Evolutionary conservation across 306 rosid genomes (phyloP).

Genomic region (Echinosophora koreensis): DNA sequence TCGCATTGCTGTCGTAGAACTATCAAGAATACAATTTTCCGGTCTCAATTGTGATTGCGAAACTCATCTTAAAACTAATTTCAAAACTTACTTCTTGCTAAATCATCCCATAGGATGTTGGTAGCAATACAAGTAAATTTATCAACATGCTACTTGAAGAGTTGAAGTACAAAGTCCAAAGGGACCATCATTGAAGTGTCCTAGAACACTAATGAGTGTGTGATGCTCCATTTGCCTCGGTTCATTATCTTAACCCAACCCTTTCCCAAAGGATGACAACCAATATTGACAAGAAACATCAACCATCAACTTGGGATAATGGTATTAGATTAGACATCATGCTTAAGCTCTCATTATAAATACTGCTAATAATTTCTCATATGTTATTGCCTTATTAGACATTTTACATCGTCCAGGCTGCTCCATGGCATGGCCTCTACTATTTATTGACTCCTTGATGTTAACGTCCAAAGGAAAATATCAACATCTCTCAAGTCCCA

Average conservation of each 20-base stretch:
- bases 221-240: constrained; percentile 4
- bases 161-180: constrained; percentile 40
- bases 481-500: constrained; percentile 48
- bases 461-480: constrained; percentile 34
- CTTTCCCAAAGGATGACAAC: constrained; percentile 53
- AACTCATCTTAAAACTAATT: too few relatives aligned
- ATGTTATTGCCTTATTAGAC: constrained; percentile 46
- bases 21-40: too few relatives aligned
- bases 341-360: constrained; percentile 53
- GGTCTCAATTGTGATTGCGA: too few relatives aligned
- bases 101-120: too few relatives aligned
- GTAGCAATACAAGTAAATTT: background rate
- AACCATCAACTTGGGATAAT: constrained; percentile 54
- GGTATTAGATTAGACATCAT: constrained; percentile 55
- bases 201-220: constrained; percentile 40
- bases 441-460: constrained; percentile 33
- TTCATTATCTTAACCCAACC: constrained; percentile 44
- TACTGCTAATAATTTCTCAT: constrained; percentile 10
- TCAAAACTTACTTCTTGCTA: too few relatives aligned
- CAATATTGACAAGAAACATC: constrained; percentile 59
- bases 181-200: constrained; percentile 50
- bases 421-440: constrained; percentile 13
- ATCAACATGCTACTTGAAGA: constrained; percentile 40
- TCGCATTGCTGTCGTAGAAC: too few relatives aligned
- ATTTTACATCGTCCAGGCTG: constrained; percentile 32